Evolutionary conservation across 768 basidiomycete genomes (phyloP).

Genomic region (Leccinum disarticulatum): DNA sequence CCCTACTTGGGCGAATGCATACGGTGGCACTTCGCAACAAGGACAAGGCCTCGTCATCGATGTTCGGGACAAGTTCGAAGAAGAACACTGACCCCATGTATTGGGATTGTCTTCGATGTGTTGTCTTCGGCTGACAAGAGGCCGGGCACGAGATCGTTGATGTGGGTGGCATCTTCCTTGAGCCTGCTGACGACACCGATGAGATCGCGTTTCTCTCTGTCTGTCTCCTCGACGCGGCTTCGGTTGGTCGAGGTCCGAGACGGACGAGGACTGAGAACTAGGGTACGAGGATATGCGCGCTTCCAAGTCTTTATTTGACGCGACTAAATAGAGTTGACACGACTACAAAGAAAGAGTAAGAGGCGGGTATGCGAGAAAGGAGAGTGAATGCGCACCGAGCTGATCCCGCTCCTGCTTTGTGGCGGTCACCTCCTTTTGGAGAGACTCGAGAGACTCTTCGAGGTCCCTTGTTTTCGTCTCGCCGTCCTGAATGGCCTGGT

Average conservation of each 20-base stretch:
- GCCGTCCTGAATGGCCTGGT: slow-evolving; percentile 79
- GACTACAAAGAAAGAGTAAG: slow-evolving; percentile 9
- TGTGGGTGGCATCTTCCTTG: slow-evolving; percentile 67
- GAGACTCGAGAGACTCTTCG: slow-evolving; percentile 49
- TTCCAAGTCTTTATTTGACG: slow-evolving; percentile 48
- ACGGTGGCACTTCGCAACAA: slow-evolving; percentile 23
- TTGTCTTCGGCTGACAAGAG: too few relatives aligned
- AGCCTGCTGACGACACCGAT: slow-evolving; percentile 79
- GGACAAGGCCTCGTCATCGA: slow-evolving; percentile 49
- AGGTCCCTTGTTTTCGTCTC: slow-evolving; percentile 61
- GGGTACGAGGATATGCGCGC: slow-evolving; percentile 56
- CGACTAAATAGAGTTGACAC: slow-evolving; percentile 31
- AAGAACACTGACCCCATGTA: slow-evolving; percentile 44
- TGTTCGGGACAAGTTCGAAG: slow-evolving; percentile 60
- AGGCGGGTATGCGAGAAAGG: neutral
- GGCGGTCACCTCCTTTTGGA: slow-evolving; percentile 55
- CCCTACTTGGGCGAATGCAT: slow-evolving; percentile 24
- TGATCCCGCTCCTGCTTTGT: slow-evolving; percentile 64
- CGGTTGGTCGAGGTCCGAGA: slow-evolving; percentile 57
- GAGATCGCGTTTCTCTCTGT: slow-evolving; percentile 90
- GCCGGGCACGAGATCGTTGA: too few relatives aligned
- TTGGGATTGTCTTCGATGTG: too few relatives aligned
- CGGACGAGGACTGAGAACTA: slow-evolving; percentile 60
- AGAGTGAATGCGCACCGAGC: slow-evolving; percentile 50
- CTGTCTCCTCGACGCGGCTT: slow-evolving; percentile 66